These are phyloP conservation scores for Hanseniaspora mollemarum DNA, from an alignment of 805 yeast species.

Conservation along the genomic window DNA sequence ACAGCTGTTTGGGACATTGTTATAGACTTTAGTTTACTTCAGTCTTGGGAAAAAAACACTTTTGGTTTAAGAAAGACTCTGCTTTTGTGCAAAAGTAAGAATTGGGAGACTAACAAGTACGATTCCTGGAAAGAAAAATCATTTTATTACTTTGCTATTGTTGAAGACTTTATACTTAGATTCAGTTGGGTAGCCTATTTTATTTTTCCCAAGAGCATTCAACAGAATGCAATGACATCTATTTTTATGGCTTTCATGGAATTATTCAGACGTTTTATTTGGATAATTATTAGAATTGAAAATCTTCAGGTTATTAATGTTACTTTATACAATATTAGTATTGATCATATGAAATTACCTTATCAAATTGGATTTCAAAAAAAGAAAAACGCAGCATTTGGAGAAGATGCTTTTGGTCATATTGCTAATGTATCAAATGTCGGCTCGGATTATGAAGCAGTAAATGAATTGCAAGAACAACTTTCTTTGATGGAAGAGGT, in stretches of 20 bases:
- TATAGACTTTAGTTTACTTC: conserved; percentile 92
- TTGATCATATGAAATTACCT: conserved; percentile 70
- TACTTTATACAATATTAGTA: conserved; percentile 69
- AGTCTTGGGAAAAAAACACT: conserved; percentile 43
- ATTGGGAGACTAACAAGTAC: conserved; percentile 30
- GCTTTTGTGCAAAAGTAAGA: conserved; percentile 40
- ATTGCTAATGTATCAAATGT: not conserved
- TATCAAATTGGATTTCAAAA: conserved; percentile 37
- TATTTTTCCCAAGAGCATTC: conserved; percentile 59
- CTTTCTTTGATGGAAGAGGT: conserved; percentile 13
- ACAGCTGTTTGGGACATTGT: conserved; percentile 77
- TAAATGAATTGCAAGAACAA: conserved; percentile 5
- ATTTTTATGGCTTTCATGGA: conserved; percentile 78
- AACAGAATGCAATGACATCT: conserved; percentile 79
- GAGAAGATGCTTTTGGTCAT: not conserved
- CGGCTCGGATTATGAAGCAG: conserved; percentile 2
- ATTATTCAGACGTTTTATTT: conserved; percentile 66
- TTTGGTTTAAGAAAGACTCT: conserved; percentile 58
- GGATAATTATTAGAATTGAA: conserved; percentile 90
- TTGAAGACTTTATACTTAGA: conserved; percentile 60
- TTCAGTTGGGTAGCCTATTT: conserved; percentile 91
- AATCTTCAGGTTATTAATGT: conserved; percentile 93
- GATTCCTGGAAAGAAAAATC: conserved; percentile 26
- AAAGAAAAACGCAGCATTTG: not conserved
- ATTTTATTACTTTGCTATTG: conserved; percentile 63